A percentile compares a stretch with the other conserved stretches of the same genome.
Evolutionary conservation across 2,329 filamentous ascomycete species (phyloP).

Genomic region (Davidsoniella eucalypti): DNA sequence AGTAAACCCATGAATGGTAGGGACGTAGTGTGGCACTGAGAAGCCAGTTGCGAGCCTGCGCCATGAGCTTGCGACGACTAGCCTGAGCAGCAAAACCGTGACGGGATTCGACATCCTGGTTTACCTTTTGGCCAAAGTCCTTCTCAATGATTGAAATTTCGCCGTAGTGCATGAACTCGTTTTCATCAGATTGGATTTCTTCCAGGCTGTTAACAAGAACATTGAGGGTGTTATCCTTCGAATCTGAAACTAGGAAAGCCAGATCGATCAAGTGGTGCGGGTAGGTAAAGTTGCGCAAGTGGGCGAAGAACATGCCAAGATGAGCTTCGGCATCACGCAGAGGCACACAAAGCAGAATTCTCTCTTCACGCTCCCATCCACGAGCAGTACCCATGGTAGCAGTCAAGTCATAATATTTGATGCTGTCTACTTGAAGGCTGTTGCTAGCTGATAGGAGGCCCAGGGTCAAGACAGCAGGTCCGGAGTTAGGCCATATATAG

Average conservation of each 20-base stretch:
- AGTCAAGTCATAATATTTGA: conserved; percentile 90
- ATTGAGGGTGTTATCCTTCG: conserved; percentile 74
- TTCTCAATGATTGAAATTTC: conserved; percentile 98
- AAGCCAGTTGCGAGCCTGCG: conserved; percentile 92
- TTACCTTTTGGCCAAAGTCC: conserved; percentile 94
- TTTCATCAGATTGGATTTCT: conserved; percentile 61
- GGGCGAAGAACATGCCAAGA: conserved; percentile 96
- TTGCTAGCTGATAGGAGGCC: conserved; percentile 51
- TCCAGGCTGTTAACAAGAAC: conserved; percentile 61
- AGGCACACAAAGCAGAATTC: conserved; percentile 86
- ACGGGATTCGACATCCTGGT: conserved; percentile 92
- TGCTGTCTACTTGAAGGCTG: conserved; percentile 74
- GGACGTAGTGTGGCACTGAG: conserved; percentile 82
- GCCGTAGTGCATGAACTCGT: conserved; percentile 70
- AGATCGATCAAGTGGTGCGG: conserved; percentile 92
- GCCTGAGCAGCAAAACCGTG: conserved; percentile 96
- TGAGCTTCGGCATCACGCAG: conserved; percentile 85
- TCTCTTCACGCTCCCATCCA: conserved; percentile 92
- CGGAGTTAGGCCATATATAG: conserved; percentile 49
- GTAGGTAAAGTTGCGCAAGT: conserved; percentile 90
- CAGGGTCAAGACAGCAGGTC: conserved; percentile 46
- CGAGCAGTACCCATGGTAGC: conserved; percentile 81
- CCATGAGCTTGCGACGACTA: conserved; percentile 88
- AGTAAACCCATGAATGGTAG: conserved; percentile 98
- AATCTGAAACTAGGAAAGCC: conserved; percentile 92